A percentile compares a stretch with the other conserved stretches of the same genome.
Conservation (phyloP, 345 rosid genomes). For the Sapria himalayana region DNA sequence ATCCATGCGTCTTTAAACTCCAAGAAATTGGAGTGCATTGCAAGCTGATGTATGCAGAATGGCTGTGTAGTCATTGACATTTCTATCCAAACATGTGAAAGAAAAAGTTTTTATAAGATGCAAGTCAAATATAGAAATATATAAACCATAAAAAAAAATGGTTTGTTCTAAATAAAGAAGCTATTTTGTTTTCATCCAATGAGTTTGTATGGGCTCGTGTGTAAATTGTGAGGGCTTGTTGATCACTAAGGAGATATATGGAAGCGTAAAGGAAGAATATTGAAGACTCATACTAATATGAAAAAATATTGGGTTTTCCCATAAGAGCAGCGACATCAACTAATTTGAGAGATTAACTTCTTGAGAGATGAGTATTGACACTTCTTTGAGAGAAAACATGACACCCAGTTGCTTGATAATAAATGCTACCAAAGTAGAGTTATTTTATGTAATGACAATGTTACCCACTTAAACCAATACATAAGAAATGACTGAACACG, state of each 20-base stretch:
- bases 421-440: background rate
- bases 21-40: background rate
- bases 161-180: background rate
- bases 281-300: background rate
- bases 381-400: background rate
- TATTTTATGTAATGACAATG: no score
- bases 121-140: background rate
- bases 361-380: background rate
- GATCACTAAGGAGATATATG: background rate
- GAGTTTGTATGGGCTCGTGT: no score
- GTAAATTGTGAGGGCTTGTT: no score
- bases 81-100: no score
- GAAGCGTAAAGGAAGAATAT: background rate
- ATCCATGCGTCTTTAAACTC: background rate
- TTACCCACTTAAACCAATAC: background rate
- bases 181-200: background rate
- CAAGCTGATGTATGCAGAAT: background rate
- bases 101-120: background rate
- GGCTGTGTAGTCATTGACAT: no score
- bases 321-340: background rate
- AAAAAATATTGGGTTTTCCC: background rate
- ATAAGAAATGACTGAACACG: background rate
- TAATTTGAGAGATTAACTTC: background rate
- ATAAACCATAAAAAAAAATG: background rate
- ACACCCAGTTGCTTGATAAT: background rate